A percentile compares a stretch with the other conserved stretches of the same genome.
Evolutionary conservation across 202 grass and related monocot species (phyloP).

Genomic region (Tripidium arundinaceum): DNA sequence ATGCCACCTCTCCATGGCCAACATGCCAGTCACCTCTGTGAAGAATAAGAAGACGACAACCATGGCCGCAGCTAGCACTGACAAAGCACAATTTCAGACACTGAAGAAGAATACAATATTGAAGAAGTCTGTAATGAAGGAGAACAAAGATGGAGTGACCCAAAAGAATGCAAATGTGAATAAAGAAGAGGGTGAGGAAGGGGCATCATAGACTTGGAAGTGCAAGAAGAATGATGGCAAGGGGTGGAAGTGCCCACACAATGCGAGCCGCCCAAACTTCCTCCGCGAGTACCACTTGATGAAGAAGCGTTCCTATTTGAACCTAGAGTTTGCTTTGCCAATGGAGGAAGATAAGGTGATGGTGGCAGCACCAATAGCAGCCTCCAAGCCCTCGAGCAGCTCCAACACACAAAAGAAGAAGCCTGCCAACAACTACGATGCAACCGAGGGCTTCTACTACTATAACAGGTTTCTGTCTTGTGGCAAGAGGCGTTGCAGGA

Average conservation of each 20-base stretch:
- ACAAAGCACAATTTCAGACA: neutral
- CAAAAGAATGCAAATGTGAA: neutral
- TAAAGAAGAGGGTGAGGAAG: neutral
- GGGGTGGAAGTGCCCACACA: constrained; percentile 42
- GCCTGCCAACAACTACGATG: neutral
- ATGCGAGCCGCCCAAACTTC: constrained; percentile 23
- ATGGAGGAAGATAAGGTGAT: neutral
- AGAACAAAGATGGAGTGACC: neutral
- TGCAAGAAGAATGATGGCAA: constrained; percentile 70
- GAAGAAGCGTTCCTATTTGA: constrained; percentile 34
- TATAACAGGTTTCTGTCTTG: constrained; percentile 46
- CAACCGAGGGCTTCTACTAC: constrained; percentile 51
- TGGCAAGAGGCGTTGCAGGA: constrained; percentile 29
- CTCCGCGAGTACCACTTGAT: constrained; percentile 47
- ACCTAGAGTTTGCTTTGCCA: neutral
- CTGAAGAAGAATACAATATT: neutral
- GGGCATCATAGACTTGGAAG: neutral
- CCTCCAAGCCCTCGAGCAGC: neutral
- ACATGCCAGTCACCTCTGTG: neutral
- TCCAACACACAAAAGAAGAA: constrained; percentile 39
- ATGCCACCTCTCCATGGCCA: constrained; percentile 21
- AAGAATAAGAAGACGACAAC: neutral
- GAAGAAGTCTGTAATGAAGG: neutral
- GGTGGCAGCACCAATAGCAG: neutral
- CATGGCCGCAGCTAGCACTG: neutral